Conservation (phyloP, 2,329 filamentous ascomycete genomes). For the Penicillium sp. region DNA sequence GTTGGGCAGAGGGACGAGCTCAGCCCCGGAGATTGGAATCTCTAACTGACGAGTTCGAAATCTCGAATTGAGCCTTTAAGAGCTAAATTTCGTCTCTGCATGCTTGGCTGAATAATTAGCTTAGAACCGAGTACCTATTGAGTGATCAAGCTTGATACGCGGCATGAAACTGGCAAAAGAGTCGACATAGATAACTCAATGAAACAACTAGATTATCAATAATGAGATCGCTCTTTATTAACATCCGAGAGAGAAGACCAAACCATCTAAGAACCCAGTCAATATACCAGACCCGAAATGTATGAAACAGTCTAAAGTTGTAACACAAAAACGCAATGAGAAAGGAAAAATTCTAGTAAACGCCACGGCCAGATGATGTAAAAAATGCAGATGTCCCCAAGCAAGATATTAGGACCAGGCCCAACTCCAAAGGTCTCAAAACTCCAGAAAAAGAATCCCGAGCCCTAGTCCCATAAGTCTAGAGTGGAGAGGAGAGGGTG, state of each 20-base stretch:
- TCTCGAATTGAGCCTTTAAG: neutral
- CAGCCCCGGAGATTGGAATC: neutral
- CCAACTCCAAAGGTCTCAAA: conserved; percentile 1
- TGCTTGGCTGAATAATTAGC: neutral
- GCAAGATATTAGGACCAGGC: conserved; percentile 2
- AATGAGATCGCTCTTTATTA: conserved; percentile 6
- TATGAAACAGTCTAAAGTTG: conserved; percentile 14
- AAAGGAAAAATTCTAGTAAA: conserved; percentile 1
- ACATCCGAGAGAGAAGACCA: conserved; percentile 3
- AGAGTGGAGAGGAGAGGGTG: conserved; percentile 20
- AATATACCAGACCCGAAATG: conserved; percentile 17
- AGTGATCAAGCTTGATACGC: neutral
- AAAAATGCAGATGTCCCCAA: conserved; percentile 8
- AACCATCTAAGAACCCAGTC: conserved; percentile 8
- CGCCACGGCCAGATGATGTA: conserved; percentile 22
- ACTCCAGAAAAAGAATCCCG: neutral
- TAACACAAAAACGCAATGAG: neutral
- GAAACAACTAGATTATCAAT: neutral
- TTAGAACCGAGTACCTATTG: neutral
- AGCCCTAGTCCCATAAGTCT: conserved; percentile 10
- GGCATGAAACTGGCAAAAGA: too few species aligned
- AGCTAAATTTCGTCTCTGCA: neutral
- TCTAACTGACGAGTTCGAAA: neutral
- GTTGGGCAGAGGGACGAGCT: neutral
- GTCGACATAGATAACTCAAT: neutral